phyloP scores from a whole-genome alignment of 371 early-diverging fungal genomes.

The Mucor racemosus region DNA sequence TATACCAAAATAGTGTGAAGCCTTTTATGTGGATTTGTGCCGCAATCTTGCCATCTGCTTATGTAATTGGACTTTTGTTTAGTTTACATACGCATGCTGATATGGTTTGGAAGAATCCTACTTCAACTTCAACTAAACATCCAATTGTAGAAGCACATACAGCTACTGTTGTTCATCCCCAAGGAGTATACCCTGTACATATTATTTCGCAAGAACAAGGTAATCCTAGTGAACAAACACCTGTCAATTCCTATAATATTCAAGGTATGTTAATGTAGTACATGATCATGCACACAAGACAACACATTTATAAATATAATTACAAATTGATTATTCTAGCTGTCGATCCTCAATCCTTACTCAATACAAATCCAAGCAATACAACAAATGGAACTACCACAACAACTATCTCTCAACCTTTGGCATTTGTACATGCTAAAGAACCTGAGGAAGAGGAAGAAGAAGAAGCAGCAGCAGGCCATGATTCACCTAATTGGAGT shows the following conservation, averaged over 20 bases:
- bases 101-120: conserved; percentile 77
- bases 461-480: conserved; percentile 77
- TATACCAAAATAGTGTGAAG: conserved; percentile 77
- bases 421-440: conserved; percentile 49
- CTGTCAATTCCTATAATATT: conserved; percentile 12
- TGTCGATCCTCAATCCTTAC: not conserved
- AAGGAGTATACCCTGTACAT: conserved; percentile 29
- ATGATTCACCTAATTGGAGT: conserved; percentile 94
- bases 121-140: conserved; percentile 3
- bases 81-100: conserved; percentile 91
- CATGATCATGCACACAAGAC: not conserved
- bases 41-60: conserved; percentile 81
- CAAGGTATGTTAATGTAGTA: conserved; percentile 1
- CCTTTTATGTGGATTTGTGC: conserved; percentile 93
- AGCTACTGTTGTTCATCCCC: not conserved
- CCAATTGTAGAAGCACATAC: not conserved
- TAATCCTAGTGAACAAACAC: conserved; percentile 20
- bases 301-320: too few relatives aligned
- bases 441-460: conserved; percentile 64
- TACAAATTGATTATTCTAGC: not conserved
- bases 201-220: conserved; percentile 19
- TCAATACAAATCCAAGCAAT: not conserved
- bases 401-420: conserved; percentile 8
- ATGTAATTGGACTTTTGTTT: conserved; percentile 91
- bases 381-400: not conserved